Evolutionary conservation across 1,284 basidiomycete species (phyloP).

Genomic region (Apiotrichum laibachii): DNA sequence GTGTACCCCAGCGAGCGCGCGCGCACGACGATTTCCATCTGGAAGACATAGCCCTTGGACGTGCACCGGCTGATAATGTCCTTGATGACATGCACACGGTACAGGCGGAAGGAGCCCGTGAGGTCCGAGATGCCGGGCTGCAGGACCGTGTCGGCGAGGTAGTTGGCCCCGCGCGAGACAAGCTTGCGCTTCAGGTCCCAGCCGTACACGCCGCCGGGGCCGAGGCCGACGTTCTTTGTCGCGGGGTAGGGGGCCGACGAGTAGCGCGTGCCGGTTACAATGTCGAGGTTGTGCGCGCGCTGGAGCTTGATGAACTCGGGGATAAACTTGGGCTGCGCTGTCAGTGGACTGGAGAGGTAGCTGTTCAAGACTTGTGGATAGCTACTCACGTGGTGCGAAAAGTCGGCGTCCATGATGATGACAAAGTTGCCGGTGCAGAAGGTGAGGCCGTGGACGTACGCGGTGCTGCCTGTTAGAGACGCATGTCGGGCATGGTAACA

Average conservation of each 20-base stretch:
- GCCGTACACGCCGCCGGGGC: conserved; percentile 77
- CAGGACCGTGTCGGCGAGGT: conserved; percentile 75
- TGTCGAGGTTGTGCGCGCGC: conserved; percentile 74
- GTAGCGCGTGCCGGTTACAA: conserved; percentile 91
- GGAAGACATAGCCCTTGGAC: conserved; percentile 89
- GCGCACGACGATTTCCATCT: conserved; percentile 96
- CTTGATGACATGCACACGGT: conserved; percentile 69
- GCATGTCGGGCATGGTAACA: background rate
- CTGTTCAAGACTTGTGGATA: too few relatives aligned
- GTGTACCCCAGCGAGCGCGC: conserved; percentile 76
- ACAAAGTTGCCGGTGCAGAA: conserved; percentile 89
- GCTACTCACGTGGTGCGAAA: conserved; percentile 78
- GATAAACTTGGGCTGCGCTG: conserved; percentile 77
- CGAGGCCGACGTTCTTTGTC: conserved; percentile 41
- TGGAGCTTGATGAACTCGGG: conserved; percentile 84
- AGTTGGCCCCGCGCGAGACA: conserved; percentile 80
- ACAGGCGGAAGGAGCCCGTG: conserved; percentile 81
- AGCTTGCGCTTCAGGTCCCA: conserved; percentile 86
- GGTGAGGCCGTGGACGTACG: conserved; percentile 85
- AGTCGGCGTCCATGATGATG: conserved; percentile 95
- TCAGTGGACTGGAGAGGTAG: background rate
- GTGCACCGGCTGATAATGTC: conserved; percentile 78
- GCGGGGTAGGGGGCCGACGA: conserved; percentile 48
- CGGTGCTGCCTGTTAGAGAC: conserved; percentile 55
- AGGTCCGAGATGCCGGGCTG: conserved; percentile 80